phyloP scores from a whole-genome alignment of 768 basidiomycete species.

The Termitomyces sp. region DNA sequence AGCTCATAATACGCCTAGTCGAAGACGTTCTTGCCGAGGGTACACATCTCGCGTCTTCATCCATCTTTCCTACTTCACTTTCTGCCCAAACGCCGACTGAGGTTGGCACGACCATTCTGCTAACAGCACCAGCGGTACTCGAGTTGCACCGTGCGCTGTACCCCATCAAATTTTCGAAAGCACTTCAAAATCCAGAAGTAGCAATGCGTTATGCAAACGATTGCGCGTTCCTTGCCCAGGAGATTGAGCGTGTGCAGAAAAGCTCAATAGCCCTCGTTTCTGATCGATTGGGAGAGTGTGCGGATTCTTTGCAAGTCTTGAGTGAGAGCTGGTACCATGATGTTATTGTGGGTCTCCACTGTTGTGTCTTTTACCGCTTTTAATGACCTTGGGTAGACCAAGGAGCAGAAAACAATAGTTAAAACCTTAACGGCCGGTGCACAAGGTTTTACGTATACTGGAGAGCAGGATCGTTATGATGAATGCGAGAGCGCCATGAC shows the following conservation, averaged over 20 bases:
- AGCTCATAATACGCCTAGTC: conserved; percentile 47
- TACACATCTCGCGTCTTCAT: conserved; percentile 51
- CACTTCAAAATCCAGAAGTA: conserved; percentile 43
- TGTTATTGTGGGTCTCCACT: conserved; percentile 48
- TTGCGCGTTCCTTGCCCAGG: conserved; percentile 57
- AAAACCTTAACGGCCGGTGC: conserved; percentile 45
- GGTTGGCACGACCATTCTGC: conserved; percentile 51
- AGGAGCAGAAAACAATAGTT: conserved; percentile 38
- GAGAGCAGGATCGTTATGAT: conserved; percentile 69
- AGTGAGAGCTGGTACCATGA: conserved; percentile 69
- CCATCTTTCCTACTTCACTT: conserved; percentile 34
- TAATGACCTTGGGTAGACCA: conserved; percentile 30
- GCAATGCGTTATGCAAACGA: conserved; percentile 82
- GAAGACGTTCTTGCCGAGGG: conserved; percentile 65
- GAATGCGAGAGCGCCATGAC: conserved; percentile 69
- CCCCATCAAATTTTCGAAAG: conserved; percentile 51
- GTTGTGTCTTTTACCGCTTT: neutral
- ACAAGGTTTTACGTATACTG: conserved; percentile 62
- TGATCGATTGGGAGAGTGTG: conserved; percentile 47
- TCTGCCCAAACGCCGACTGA: conserved; percentile 22
- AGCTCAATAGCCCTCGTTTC: conserved; percentile 22
- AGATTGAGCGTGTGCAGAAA: conserved; percentile 37
- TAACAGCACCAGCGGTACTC: conserved; percentile 58
- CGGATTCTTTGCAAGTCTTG: conserved; percentile 42
- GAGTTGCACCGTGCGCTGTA: conserved; percentile 79